A percentile compares a stretch with the other conserved stretches of the same genome.
phyloP scores from a whole-genome alignment of 306 rosid genomes.

The Clitoria ternatea region DNA sequence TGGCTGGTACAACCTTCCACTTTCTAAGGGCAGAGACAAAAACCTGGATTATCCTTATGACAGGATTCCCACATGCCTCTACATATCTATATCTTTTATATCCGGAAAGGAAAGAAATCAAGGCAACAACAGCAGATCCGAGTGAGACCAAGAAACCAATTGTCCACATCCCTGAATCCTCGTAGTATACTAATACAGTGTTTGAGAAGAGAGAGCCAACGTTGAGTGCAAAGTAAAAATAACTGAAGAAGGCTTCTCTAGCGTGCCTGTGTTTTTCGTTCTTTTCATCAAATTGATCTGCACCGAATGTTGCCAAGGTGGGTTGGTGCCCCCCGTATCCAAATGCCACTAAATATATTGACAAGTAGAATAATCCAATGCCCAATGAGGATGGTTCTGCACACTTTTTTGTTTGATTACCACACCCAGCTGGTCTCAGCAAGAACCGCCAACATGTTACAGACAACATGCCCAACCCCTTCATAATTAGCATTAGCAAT shows the following conservation, averaged over 20 bases:
- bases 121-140: constrained; percentile 43
- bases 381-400: constrained; percentile 32
- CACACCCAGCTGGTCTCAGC: constrained; percentile 47
- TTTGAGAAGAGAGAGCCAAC: constrained; percentile 58
- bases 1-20: constrained; percentile 21
- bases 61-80: constrained; percentile 44
- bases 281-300: constrained; percentile 49
- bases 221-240: constrained; percentile 61
- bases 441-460: constrained; percentile 34
- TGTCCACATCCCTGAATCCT: constrained; percentile 51
- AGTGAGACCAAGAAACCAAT: constrained; percentile 41
- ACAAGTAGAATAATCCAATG: constrained; percentile 34
- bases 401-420: constrained; percentile 26
- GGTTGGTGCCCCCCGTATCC: constrained; percentile 71
- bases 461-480: constrained; percentile 54
- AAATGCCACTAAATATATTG: constrained; percentile 52
- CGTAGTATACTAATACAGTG: constrained; percentile 47
- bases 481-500: no score
- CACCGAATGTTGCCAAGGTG: constrained; percentile 57
- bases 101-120: constrained; percentile 34
- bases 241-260: constrained; percentile 44
- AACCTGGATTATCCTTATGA: constrained; percentile 43
- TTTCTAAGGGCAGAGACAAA: constrained; percentile 41
- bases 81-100: constrained; percentile 28
- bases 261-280: background rate